Evolutionary conservation across 192 early-diverging fungal species (phyloP).

Genomic region (Backusella tarrabulga): DNA sequence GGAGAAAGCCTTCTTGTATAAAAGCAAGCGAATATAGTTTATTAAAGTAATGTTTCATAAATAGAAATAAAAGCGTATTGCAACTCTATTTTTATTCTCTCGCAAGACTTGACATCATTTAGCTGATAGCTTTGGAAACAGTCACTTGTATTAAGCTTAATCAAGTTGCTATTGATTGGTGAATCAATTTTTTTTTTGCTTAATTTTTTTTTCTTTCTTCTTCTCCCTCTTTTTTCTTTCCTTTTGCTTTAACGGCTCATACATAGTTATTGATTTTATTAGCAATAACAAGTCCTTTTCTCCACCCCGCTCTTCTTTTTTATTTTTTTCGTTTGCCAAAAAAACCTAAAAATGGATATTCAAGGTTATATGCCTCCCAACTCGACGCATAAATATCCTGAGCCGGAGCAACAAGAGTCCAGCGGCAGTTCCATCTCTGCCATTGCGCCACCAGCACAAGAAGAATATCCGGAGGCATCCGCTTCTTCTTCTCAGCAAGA

Average conservation of each 20-base stretch:
- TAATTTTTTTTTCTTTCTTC: conserved; percentile 6
- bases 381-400: not conserved
- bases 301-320: not conserved
- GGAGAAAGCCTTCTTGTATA: not conserved
- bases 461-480: not conserved
- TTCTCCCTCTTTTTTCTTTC: not conserved
- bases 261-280: not conserved
- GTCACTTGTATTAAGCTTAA: not conserved
- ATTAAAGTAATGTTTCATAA: not conserved
- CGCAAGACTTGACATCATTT: too few species aligned
- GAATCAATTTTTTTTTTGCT: conserved; percentile 8
- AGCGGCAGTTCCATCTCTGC: not conserved
- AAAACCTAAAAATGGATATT: conserved; percentile 16
- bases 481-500: not conserved
- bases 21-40: not conserved
- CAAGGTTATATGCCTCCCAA: conserved; percentile 18
- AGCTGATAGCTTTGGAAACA: not conserved
- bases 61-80: not conserved
- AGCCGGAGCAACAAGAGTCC: not conserved
- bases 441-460: not conserved
- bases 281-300: not conserved
- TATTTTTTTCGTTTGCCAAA: not conserved
- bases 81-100: not conserved
- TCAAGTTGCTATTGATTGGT: conserved; percentile 1
- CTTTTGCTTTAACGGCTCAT: not conserved